phyloP scores from a whole-genome alignment of 2,329 filamentous ascomycete genomes.

The Intubia oerlemansii region DNA sequence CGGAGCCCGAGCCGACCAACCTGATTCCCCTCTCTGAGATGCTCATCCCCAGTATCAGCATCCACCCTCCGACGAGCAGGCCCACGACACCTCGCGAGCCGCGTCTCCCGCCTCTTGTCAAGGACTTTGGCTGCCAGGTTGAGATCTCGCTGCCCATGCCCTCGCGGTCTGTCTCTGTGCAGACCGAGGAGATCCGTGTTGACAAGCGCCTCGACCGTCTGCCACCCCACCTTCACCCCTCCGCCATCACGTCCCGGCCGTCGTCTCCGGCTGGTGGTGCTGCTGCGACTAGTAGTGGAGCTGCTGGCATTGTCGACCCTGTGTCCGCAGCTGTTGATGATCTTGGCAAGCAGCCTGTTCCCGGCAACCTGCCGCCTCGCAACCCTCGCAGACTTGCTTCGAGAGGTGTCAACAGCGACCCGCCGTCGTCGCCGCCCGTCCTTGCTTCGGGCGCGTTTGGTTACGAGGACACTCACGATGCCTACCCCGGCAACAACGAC shows the following conservation, averaged over 20 bases:
- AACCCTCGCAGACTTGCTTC: conserved; percentile 34
- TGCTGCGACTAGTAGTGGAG: too few species aligned
- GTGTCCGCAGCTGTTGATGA: conserved; percentile 14
- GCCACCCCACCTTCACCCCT: conserved; percentile 60
- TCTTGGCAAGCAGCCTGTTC: conserved; percentile 22
- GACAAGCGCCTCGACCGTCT: conserved; percentile 57
- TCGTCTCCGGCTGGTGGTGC: conserved; percentile 23
- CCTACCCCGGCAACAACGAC: conserved; percentile 63
- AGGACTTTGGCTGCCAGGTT: conserved; percentile 68
- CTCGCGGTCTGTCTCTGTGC: conserved; percentile 35
- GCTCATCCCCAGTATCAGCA: conserved; percentile 66
- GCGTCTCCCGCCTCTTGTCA: conserved; percentile 59
- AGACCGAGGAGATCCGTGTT: conserved; percentile 81
- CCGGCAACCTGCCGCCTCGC: conserved; percentile 32
- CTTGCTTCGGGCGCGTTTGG: conserved; percentile 8
- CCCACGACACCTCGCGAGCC: conserved; percentile 60
- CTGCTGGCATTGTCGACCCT: conserved; percentile 7
- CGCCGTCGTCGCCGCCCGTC: conserved; percentile 26
- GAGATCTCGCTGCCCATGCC: conserved; percentile 26
- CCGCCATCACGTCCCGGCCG: conserved; percentile 43
- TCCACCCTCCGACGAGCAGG: conserved; percentile 70
- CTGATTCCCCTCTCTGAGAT: conserved; percentile 13
- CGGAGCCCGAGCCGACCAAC: conserved; percentile 1
- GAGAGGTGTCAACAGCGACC: conserved; percentile 22
- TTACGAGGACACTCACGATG: conserved; percentile 30